Percentiles rank a stretch among this genome's conserved stretches.
Conservation (phyloP, 2,329 filamentous ascomycete species). For the Ceratocystis colombiana region DNA sequence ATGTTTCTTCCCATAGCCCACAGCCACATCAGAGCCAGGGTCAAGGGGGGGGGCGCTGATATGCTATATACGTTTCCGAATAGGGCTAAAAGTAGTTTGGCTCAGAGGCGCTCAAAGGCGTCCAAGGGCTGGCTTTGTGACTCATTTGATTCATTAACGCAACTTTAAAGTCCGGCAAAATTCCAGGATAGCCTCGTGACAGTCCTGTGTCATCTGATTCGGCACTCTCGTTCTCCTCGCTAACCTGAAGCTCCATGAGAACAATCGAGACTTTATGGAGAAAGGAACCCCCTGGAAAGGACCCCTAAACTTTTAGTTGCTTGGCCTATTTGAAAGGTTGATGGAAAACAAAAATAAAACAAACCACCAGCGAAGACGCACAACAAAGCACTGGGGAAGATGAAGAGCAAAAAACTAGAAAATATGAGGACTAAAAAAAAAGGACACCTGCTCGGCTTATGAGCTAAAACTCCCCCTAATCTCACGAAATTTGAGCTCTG, state of each 20-base stretch:
- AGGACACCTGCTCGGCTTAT: slow-evolving; percentile 11
- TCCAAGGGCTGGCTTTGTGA: not conserved
- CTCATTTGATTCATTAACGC: not conserved
- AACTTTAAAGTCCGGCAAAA: not conserved
- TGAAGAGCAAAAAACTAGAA: not conserved
- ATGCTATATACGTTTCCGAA: not conserved
- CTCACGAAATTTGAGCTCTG: not conserved
- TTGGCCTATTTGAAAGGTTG: not conserved
- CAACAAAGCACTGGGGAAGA: not conserved
- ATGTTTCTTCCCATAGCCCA: too few species aligned
- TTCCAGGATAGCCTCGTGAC: slow-evolving; percentile 6
- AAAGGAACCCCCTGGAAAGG: not conserved
- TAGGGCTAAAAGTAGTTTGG: not conserved
- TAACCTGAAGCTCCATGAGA: not conserved
- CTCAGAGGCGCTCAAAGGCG: not conserved
- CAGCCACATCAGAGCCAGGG: not conserved
- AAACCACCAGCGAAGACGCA: not conserved
- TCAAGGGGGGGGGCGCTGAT: not conserved
- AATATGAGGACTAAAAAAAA: slow-evolving; percentile 7
- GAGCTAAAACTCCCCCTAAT: too few species aligned
- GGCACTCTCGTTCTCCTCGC: not conserved
- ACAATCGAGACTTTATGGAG: not conserved
- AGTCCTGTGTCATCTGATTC: slow-evolving; percentile 4
- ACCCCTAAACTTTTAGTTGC: too few species aligned
- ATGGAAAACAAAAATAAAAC: too few species aligned